Percentiles rank a stretch among this genome's conserved stretches.
phyloP scores from a whole-genome alignment of 192 early-diverging fungal genomes.

The Podochytrium sp. region DNA sequence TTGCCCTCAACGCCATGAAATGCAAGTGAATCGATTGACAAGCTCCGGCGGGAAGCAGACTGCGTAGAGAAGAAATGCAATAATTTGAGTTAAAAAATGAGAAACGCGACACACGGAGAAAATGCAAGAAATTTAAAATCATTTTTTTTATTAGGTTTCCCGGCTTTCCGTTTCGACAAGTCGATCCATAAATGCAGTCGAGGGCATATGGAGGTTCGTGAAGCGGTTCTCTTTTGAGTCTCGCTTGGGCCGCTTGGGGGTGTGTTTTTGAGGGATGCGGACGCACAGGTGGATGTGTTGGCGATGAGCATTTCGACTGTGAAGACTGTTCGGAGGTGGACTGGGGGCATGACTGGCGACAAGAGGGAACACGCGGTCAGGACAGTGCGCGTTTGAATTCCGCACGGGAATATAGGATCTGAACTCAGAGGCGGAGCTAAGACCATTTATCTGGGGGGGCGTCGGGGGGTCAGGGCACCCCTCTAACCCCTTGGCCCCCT shows the following conservation, averaged over 20 bases:
- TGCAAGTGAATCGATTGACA: conserved; percentile 50
- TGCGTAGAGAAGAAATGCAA: conserved; percentile 10
- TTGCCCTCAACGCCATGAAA: conserved; percentile 47
- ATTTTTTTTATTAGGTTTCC: conserved; percentile 47
- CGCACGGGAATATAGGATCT: background rate
- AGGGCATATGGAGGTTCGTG: conserved; percentile 16
- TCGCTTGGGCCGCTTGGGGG: background rate
- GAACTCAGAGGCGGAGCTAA: background rate
- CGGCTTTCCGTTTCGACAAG: conserved; percentile 26
- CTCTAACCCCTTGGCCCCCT: no score
- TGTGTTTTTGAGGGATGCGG: conserved; percentile 19
- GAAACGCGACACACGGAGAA: no score
- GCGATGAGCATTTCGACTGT: conserved; percentile 43
- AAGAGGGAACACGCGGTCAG: background rate
- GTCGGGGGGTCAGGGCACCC: no score
- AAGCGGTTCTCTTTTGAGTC: background rate
- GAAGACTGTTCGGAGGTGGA: conserved; percentile 39
- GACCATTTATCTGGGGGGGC: no score
- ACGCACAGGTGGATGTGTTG: conserved; percentile 25
- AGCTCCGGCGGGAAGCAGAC: conserved; percentile 28
- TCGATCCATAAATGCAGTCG: background rate
- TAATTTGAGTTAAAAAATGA: background rate
- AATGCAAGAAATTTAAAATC: conserved; percentile 31
- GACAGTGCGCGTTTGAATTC: background rate
- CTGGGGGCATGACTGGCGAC: conserved; percentile 34